Conservation (phyloP, 176 grass and related monocot genomes). For the Alopecurus myosuroides region DNA sequence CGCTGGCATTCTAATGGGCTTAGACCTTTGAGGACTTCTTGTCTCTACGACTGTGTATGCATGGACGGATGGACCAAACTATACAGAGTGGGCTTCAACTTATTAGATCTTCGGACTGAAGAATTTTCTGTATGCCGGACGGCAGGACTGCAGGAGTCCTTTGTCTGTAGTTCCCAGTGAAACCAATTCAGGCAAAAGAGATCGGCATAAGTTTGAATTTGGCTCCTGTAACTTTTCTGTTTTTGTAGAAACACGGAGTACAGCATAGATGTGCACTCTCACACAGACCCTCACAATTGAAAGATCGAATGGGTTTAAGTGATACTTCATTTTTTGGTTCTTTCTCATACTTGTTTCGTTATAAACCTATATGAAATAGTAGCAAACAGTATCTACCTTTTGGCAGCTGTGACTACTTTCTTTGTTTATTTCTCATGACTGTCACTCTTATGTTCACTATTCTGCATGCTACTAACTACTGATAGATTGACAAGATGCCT, state of each 20-base stretch:
- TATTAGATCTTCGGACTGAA: not conserved
- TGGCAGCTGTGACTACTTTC: not conserved
- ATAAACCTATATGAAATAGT: not conserved
- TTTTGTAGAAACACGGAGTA: not conserved
- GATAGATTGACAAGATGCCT: not conserved
- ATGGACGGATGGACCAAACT: slow-evolving; percentile 21
- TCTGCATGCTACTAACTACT: not conserved
- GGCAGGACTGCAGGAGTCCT: not conserved
- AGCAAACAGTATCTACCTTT: not conserved
- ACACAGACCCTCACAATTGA: not conserved
- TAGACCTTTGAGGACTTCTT: not conserved
- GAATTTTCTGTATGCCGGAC: not conserved
- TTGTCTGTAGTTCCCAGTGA: not conserved
- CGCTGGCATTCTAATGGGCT: not conserved
- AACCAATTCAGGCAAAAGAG: not conserved
- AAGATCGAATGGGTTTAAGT: not conserved
- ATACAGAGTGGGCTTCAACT: slow-evolving; percentile 2
- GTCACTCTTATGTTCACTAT: not conserved
- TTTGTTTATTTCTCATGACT: not conserved
- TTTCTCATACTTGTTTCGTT: not conserved
- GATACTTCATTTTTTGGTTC: not conserved
- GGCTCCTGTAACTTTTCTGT: not conserved
- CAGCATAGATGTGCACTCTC: not conserved
- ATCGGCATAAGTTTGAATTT: not conserved
- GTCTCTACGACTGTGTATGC: not conserved